Conservation (phyloP, 768 basidiomycete species). For the Lentinula raphanica region DNA sequence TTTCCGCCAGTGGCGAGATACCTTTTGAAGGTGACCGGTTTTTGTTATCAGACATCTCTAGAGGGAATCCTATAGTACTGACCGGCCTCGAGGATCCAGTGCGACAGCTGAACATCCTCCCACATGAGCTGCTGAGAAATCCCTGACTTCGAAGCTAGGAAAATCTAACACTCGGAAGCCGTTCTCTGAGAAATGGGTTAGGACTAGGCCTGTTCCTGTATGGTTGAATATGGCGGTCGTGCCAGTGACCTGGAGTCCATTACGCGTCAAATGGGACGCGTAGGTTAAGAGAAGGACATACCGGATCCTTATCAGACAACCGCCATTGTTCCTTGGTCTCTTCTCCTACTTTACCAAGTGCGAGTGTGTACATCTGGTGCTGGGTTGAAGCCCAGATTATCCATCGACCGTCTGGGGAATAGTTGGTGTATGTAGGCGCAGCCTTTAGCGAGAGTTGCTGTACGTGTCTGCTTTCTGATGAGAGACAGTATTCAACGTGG, state of each 20-base stretch:
- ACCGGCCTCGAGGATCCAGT: conserved; percentile 77
- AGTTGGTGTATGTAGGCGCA: conserved; percentile 60
- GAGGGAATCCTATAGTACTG: too few species aligned
- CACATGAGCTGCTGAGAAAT: conserved; percentile 69
- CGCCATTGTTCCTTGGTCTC: conserved; percentile 46
- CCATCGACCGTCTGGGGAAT: conserved; percentile 66
- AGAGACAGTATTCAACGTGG: neutral
- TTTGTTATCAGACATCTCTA: neutral
- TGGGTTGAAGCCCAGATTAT: conserved; percentile 59
- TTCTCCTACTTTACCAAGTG: conserved; percentile 46
- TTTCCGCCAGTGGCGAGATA: conserved; percentile 78
- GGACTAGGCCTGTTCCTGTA: conserved; percentile 63
- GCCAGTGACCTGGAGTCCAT: conserved; percentile 43
- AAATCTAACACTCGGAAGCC: conserved; percentile 66
- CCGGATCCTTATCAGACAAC: conserved; percentile 45
- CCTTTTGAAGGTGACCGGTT: conserved; percentile 26
- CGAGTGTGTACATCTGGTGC: conserved; percentile 59
- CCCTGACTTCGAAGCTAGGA: conserved; percentile 52
- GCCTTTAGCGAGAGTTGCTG: conserved; percentile 58
- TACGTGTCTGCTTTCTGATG: conserved; percentile 60
- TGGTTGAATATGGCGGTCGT: conserved; percentile 76
- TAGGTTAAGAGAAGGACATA: conserved; percentile 21
- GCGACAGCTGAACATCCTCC: conserved; percentile 76
- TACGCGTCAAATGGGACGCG: conserved; percentile 11
- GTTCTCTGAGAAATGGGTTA: conserved; percentile 60